Conservation (phyloP, 2,329 filamentous ascomycete genomes). For the Neurospora sp. region DNA sequence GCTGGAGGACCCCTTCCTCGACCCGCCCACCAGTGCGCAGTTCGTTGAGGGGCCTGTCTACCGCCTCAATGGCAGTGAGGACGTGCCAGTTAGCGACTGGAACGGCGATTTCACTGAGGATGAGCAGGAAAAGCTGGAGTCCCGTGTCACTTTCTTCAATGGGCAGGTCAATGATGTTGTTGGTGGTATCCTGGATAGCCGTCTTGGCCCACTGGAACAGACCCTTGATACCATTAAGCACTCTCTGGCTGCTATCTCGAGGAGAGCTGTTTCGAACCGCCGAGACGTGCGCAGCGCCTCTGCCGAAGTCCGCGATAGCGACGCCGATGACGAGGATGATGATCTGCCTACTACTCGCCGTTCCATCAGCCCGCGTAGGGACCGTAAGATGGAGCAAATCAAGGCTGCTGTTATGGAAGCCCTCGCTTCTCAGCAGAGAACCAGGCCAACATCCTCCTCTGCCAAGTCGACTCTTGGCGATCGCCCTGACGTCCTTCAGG, state of each 20-base stretch:
- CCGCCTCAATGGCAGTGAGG: conserved; percentile 52
- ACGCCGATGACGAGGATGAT: conserved; percentile 91
- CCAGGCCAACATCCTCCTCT: conserved; percentile 23
- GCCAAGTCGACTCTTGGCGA: conserved; percentile 16
- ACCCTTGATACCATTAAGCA: conserved; percentile 68
- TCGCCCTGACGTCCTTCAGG: conserved; percentile 49
- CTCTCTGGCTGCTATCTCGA: conserved; percentile 49
- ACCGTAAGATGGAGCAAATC: conserved; percentile 76
- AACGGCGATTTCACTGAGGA: conserved; percentile 74
- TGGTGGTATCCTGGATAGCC: conserved; percentile 62
- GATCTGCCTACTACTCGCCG: conserved; percentile 50
- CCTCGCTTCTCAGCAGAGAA: conserved; percentile 46
- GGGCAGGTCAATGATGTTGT: conserved; percentile 81
- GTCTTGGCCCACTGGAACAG: conserved; percentile 72
- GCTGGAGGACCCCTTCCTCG: conserved; percentile 53
- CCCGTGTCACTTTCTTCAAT: conserved; percentile 81
- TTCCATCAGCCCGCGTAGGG: conserved; percentile 66
- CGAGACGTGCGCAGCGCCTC: conserved; percentile 57
- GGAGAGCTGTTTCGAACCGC: conserved; percentile 43
- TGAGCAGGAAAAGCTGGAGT: conserved; percentile 73
- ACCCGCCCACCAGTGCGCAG: conserved; percentile 36
- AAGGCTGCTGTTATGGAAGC: conserved; percentile 64
- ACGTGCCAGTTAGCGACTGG: conserved; percentile 78
- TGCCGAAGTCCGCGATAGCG: conserved; percentile 65
- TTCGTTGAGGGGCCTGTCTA: conserved; percentile 48